Evolutionary conservation across 768 basidiomycete genomes (phyloP), one percentile per base, ranked within the genome.

Genomic region (Kwoniella dejecticola): DNA sequence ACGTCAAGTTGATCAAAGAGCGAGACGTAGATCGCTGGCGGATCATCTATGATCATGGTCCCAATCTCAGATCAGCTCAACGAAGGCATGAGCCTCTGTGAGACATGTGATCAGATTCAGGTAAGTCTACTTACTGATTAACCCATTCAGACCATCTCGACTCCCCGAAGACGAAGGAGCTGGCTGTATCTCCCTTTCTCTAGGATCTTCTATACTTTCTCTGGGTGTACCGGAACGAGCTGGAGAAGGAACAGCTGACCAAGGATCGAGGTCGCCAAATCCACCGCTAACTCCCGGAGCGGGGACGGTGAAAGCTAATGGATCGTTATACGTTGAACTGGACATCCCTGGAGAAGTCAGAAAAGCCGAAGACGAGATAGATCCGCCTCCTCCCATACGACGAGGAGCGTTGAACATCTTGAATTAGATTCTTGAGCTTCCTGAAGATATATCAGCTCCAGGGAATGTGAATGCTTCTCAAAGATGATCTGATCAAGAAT

Each of bases 1-100:
- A 85, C 83, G 78, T 92, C 90, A 27, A 90, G 87, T 6, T 86
- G 82, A 31, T 84, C 82, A 70, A 89, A 90, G 11, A 91, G 85
- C 46, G 82, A 82, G 62, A 85, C 83, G 79, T 96, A 96, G 49
- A 88, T 83, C 17, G 85, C 79, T 24, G 92, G 92, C 12, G 91
- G 86, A 23, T 86, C 87, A 42, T 89, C 90, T 77, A 89, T 87
- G 60, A 85, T 41, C n/a, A n/a, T n/a, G n/a, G n/a, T n/a, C n/a
- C n/a, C n/a, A n/a, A n/a, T n/a, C n/a, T n/a, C n/a, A n/a, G n/a
- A n/a, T n/a, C n/a, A n/a, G n/a, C n/a, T n/a, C n/a, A n/a, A n/a
- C n/a, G n/a, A n/a, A n/a, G n/a, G n/a, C n/a, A n/a, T n/a, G n/a
- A n/a, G n/a, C n/a, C n/a, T n/a, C n/a, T n/a, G n/a, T 61, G 13